Conservation (phyloP, 1,284 basidiomycete genomes). For the Ustilago bromivora region DNA sequence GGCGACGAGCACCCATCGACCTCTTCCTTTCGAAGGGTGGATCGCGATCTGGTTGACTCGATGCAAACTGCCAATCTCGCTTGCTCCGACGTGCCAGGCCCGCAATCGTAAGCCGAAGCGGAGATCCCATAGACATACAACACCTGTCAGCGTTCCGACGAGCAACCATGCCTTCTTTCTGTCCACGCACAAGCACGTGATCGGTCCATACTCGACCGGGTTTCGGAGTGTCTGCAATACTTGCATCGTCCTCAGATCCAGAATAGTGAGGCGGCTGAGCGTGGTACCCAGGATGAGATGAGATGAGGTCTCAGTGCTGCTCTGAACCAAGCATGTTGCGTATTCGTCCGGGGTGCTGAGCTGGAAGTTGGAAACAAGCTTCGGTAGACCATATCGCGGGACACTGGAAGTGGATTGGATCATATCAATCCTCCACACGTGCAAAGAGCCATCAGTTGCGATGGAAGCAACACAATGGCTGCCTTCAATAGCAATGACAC, state of each 20-base stretch:
- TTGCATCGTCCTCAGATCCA: conserved; percentile 88
- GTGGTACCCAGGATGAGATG: conserved; percentile 84
- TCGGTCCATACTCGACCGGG: conserved; percentile 85
- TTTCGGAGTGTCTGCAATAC: conserved; percentile 82
- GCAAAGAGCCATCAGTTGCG: conserved; percentile 70
- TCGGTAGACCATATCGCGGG: conserved; percentile 70
- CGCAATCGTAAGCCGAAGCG: conserved; percentile 90
- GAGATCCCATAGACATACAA: conserved; percentile 90
- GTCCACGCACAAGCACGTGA: conserved; percentile 85
- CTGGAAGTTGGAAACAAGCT: conserved; percentile 69
- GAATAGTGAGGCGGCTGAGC: conserved; percentile 79
- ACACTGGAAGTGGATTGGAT: conserved; percentile 58
- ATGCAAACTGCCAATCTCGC: conserved; percentile 13
- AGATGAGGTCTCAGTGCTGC: conserved; percentile 48
- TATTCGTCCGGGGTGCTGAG: conserved; percentile 68
- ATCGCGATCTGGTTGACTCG: conserved; percentile 79
- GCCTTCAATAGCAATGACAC: conserved; percentile 67
- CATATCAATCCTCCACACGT: conserved; percentile 70
- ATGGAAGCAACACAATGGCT: conserved; percentile 71
- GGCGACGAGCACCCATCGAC: conserved; percentile 88
- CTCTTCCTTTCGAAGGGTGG: conserved; percentile 81
- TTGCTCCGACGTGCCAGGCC: conserved; percentile 79
- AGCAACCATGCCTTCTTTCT: conserved; percentile 82
- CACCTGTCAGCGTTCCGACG: conserved; percentile 85
- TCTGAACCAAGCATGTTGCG: conserved; percentile 65